Evolutionary conservation across 257 asterid species (phyloP), one percentile per base, ranked within the genome.

Genomic region (Haberlea rhodopensis): DNA sequence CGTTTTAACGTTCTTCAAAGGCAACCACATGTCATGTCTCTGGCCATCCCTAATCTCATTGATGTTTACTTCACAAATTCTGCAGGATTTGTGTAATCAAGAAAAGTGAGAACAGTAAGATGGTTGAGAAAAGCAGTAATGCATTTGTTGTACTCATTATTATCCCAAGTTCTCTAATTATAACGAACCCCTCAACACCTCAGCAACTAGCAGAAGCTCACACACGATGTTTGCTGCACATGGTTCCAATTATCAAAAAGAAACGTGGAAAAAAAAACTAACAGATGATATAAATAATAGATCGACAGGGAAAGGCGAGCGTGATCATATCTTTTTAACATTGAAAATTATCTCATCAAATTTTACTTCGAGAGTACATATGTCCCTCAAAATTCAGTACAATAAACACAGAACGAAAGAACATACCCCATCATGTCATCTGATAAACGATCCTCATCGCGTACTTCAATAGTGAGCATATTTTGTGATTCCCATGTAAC

Each of bases 361-460:
- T n/a, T n/a, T n/a, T n/a, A n/a, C n/a, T n/a, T n/a, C n/a, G n/a
- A n/a, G n/a, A n/a, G n/a, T n/a, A n/a, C n/a, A n/a, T n/a, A n/a
- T n/a, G n/a, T n/a, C n/a, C n/a, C n/a, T n/a, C n/a, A n/a, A n/a
- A n/a, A n/a, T n/a, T n/a, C n/a, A n/a, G n/a, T n/a, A n/a, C n/a
- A n/a, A n/a, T n/a, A n/a, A n/a, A n/a, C n/a, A n/a, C n/a, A n/a
- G 31, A 65, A 66, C 60, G 54, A 51, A 56, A 69, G 60, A 37
- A 71, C 91, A 29, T 25, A 92, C 99, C 99, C 99, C 89, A 92
- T 67, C 71, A 69, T 61, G 80, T 92, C 99, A 68, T 92, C 99
- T 71, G 67, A 81, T 57, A 92, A 45, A 56, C 0, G 97, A 69
- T 92, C 99, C 79, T 92, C 85, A 76, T 92, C 99, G 70, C 81